Evolutionary conservation across 2,329 filamentous ascomycete species (phyloP), one percentile per base, ranked within the genome.

Genomic region (Sordariomycetes sp.): DNA sequence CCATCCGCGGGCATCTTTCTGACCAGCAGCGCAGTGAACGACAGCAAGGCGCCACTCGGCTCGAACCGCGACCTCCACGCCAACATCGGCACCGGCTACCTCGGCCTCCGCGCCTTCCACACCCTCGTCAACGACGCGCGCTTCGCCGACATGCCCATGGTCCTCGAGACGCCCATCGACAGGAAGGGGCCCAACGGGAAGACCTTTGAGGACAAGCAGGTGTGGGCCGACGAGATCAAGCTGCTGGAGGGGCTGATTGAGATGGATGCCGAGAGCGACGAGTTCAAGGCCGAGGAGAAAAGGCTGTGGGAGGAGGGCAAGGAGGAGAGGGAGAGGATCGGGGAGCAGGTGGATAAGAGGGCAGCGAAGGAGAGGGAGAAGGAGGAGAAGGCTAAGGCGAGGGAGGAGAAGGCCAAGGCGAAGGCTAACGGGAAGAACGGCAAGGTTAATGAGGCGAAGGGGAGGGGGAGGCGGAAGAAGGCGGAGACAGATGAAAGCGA

Each of bases 171-270:
- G n/a, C 94, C 94, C 6, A 93, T 94, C 62, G 90, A 95, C 61
- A 79, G 79, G 43, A 82, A 83, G 53, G 85, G 81, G 20, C 74
- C 78, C 54, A 78, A 86, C 62, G 87, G 87, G 51, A 86, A 86
- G 70, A 78, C 79, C 32, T 71, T 85, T 43, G 88, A 96, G 67
- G 90, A 97, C 70, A 90, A 86, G 70, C 77, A 82, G 57, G 80
- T 97, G 18, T 97, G 93, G 92, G 91, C 92, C 1, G 80, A 86
- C 53, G 94, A 99, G 74, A 97, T 99, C 72, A 97, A 97, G 75
- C 76, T 97, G 62, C 79, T 99, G 5, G 94, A 99, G 73, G 85
- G 85, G 53, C 76, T 99, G 55, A 87, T 97, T 48, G 93, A 86
- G 8, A 90, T 92, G 82, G 88, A 97, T 68, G 69, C 82, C 0